phyloP scores from a whole-genome alignment of 1,139 yeast species.

The Debaryomyces robertsiae region DNA sequence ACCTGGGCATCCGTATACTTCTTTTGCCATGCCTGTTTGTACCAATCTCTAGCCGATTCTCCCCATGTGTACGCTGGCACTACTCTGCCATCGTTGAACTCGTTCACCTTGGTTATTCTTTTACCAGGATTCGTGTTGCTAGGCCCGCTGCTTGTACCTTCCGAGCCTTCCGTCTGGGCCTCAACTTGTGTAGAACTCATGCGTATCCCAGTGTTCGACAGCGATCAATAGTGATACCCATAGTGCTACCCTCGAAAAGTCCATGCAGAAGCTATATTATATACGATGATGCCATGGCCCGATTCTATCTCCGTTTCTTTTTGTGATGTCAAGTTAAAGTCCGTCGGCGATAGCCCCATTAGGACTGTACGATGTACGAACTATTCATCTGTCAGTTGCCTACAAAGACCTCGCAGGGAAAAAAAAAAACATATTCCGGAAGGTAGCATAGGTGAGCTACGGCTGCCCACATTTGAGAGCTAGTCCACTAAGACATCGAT shows the following conservation, averaged over 20 bases:
- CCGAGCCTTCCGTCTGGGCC: background rate
- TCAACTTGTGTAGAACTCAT: conserved; percentile 1
- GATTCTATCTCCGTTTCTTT: background rate
- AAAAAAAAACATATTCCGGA: too few species aligned
- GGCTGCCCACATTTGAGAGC: too few species aligned
- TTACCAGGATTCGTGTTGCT: background rate
- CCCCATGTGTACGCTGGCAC: conserved; percentile 30
- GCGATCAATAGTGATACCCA: background rate
- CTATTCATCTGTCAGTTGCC: too few species aligned
- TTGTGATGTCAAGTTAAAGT: conserved; percentile 1
- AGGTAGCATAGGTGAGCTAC: too few species aligned
- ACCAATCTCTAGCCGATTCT: conserved; percentile 43
- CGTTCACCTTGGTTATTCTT: conserved; percentile 12
- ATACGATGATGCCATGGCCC: too few species aligned
- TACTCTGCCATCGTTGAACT: conserved; percentile 21
- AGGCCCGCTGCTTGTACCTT: background rate
- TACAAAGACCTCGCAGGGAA: too few species aligned
- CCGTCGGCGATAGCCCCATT: conserved; percentile 5
- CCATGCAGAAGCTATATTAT: background rate
- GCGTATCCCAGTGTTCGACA: background rate
- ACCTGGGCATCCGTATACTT: conserved; percentile 31
- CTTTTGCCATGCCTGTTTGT: conserved; percentile 30
- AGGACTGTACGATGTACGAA: too few species aligned
- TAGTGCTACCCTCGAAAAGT: too few species aligned
- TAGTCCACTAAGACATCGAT: too few species aligned